Conservation (phyloP, 306 rosid species). For the Fagus crenata region DNA sequence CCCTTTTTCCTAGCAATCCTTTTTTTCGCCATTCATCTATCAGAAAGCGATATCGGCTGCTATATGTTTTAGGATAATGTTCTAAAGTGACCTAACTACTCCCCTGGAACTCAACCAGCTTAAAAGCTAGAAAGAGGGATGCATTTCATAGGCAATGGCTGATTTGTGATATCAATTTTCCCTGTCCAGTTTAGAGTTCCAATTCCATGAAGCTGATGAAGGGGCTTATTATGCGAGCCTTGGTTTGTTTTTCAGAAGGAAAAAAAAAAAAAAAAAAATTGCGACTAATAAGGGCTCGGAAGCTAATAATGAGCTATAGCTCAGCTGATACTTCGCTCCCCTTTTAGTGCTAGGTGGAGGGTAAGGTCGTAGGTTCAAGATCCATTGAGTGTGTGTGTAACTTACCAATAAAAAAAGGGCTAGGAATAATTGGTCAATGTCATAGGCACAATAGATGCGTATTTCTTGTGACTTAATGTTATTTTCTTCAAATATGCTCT, state of each 20-base stretch:
- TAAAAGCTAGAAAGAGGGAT: background rate
- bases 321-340: too few relatives aligned
- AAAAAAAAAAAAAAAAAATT: too few relatives aligned
- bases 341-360: too few relatives aligned
- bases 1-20: background rate
- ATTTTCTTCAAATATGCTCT: background rate
- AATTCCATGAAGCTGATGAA: background rate
- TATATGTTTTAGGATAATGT: background rate
- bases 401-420: background rate
- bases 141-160: background rate
- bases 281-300: too few relatives aligned
- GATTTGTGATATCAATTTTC: background rate
- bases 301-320: too few relatives aligned
- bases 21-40: background rate
- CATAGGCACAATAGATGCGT: background rate
- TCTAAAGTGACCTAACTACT: background rate
- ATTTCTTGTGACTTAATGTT: background rate
- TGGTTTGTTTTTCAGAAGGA: background rate
- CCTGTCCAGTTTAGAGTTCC: background rate
- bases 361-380: too few relatives aligned
- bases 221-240: background rate
- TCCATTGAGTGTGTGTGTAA: too few relatives aligned
- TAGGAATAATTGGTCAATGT: background rate
- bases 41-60: background rate
- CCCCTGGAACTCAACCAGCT: background rate